Conservation (phyloP, 1,284 basidiomycete genomes). For the Phaffia rhodozyma region DNA sequence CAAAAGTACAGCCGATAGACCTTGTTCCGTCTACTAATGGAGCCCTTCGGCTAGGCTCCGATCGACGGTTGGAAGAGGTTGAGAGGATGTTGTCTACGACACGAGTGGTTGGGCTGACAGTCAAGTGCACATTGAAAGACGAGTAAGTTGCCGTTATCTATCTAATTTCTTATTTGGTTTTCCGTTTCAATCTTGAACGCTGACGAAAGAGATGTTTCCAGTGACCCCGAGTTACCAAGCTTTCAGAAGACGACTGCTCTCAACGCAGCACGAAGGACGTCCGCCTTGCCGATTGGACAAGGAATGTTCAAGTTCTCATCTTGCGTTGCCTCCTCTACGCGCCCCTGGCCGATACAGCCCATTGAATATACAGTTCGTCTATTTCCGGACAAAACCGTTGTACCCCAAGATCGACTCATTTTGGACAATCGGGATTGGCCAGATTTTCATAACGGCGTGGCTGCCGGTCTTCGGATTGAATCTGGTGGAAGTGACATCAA, state of each 20-base stretch:
- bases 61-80: slow-evolving; percentile 73
- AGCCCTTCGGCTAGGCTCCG: slow-evolving; percentile 71
- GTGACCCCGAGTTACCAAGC: slow-evolving; percentile 64
- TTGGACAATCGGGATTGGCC: slow-evolving; percentile 74
- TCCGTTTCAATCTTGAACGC: background rate
- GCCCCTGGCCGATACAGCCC: slow-evolving; percentile 64
- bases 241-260: slow-evolving; percentile 69
- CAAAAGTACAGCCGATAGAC: slow-evolving; percentile 12
- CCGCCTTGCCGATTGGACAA: slow-evolving; percentile 71
- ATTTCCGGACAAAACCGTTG: slow-evolving; percentile 52
- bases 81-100: slow-evolving; percentile 75
- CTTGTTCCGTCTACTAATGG: slow-evolving; percentile 28
- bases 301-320: slow-evolving; percentile 79
- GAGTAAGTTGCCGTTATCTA: slow-evolving; percentile 26
- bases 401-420: slow-evolving; percentile 44
- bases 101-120: slow-evolving; percentile 32
- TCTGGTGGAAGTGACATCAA: slow-evolving; percentile 53
- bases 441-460: slow-evolving; percentile 94
- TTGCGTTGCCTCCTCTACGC: slow-evolving; percentile 54
- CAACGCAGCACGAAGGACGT: slow-evolving; percentile 67
- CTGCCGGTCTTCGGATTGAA: slow-evolving; percentile 73
- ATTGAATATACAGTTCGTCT: slow-evolving; percentile 66
- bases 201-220: slow-evolving; percentile 27
- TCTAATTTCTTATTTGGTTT: background rate
- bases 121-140: slow-evolving; percentile 55